These are phyloP conservation scores for Logfia minima DNA, from an alignment of 129 eudicot genomes.

Conservation along the genomic window DNA sequence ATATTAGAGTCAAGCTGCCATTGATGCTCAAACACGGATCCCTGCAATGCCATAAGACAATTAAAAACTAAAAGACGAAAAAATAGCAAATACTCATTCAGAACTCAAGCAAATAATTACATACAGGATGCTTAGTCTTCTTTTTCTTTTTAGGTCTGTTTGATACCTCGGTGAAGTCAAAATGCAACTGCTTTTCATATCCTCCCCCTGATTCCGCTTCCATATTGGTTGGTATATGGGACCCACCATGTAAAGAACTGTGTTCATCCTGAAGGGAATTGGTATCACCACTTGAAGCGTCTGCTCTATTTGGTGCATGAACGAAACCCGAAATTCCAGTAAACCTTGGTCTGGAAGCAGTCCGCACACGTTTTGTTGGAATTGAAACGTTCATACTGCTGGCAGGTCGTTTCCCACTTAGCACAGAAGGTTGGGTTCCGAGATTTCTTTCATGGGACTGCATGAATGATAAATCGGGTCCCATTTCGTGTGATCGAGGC, in stretches of 20 bases:
- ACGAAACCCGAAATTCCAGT: slow-evolving; percentile 53
- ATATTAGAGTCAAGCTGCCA: slow-evolving; percentile 71
- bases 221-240: slow-evolving; percentile 47
- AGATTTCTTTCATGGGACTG: slow-evolving; percentile 56
- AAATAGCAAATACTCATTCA: neutral
- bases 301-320: slow-evolving; percentile 60
- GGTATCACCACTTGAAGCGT: slow-evolving; percentile 96
- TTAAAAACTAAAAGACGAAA: neutral
- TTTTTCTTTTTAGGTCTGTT: slow-evolving; percentile 83
- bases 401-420: slow-evolving; percentile 66
- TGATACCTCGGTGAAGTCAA: slow-evolving; percentile 63
- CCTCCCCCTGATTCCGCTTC: slow-evolving; percentile 81
- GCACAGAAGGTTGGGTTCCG: slow-evolving; percentile 48
- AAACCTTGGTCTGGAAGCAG: slow-evolving; percentile 84
- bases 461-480: slow-evolving; percentile 40
- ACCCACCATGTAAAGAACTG: slow-evolving; percentile 65
- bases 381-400: slow-evolving; percentile 63
- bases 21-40: slow-evolving; percentile 58
- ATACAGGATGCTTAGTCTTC: slow-evolving; percentile 78
- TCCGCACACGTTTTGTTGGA: slow-evolving; percentile 89
- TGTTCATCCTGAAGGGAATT: slow-evolving; percentile 93
- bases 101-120: slow-evolving; percentile 10
- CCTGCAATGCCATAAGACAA: slow-evolving; percentile 37
- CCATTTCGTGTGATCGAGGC: slow-evolving; percentile 52
- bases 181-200: slow-evolving; percentile 60